Evolutionary conservation across 345 rosid species (phyloP).

Genomic region (Ceriops decandra): DNA sequence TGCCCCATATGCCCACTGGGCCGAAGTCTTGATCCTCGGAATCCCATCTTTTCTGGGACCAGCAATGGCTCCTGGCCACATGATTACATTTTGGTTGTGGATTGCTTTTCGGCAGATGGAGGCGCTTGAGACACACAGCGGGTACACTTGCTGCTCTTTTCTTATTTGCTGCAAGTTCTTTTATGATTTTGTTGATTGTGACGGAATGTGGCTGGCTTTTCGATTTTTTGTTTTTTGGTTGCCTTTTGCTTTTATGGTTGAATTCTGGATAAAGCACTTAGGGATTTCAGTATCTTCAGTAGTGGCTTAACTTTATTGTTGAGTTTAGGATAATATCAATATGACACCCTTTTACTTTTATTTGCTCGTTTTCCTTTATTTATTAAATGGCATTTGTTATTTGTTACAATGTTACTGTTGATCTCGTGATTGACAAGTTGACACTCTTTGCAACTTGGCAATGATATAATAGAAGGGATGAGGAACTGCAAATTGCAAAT

Average conservation of each 20-base stretch:
- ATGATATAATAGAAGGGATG: neutral
- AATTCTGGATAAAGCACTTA: conserved; percentile 12
- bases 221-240: conserved; percentile 15
- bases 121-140: conserved; percentile 94
- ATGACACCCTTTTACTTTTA: conserved; percentile 7
- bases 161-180: conserved; percentile 14
- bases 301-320: conserved; percentile 30
- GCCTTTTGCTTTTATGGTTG: conserved; percentile 14
- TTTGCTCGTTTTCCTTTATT: conserved; percentile 2
- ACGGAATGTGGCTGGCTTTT: conserved; percentile 33
- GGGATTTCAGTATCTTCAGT: conserved; percentile 28
- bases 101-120: conserved; percentile 83
- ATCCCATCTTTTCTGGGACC: conserved; percentile 94
- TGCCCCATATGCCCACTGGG: conserved; percentile 95
- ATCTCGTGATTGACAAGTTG: neutral
- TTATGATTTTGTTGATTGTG: conserved; percentile 35
- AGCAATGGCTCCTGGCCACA: conserved; percentile 92
- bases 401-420: neutral
- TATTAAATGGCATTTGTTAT: conserved; percentile 3
- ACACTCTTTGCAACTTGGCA: neutral
- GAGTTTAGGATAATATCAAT: conserved; percentile 23
- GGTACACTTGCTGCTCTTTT: conserved; percentile 52
- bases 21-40: conserved; percentile 77
- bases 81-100: conserved; percentile 92
- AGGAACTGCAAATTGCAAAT: neutral